These are phyloP conservation scores for Candida sonorensis DNA, from an alignment of 805 yeast genomes.

Conservation along the genomic window DNA sequence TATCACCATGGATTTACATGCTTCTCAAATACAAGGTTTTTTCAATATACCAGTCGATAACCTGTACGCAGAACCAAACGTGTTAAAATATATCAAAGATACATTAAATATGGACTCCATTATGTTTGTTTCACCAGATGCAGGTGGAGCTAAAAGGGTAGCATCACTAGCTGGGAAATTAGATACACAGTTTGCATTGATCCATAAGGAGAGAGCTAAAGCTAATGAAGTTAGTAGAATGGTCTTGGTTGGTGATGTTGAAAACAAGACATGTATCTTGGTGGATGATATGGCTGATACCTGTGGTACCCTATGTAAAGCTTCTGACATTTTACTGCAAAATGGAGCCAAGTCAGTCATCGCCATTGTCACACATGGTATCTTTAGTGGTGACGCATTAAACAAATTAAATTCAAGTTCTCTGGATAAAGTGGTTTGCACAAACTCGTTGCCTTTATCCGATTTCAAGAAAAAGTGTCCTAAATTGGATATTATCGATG, in stretches of 20 bases:
- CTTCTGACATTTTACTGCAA: slow-evolving; percentile 77
- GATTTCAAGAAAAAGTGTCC: slow-evolving; percentile 52
- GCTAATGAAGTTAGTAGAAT: slow-evolving; percentile 93
- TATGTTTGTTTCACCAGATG: slow-evolving; percentile 93
- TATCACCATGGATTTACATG: slow-evolving; percentile 94
- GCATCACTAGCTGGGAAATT: slow-evolving; percentile 89
- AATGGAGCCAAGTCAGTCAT: slow-evolving; percentile 81
- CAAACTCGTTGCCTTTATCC: slow-evolving; percentile 86
- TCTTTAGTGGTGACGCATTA: slow-evolving; percentile 79
- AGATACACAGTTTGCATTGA: slow-evolving; percentile 89
- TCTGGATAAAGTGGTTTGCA: slow-evolving; percentile 73
- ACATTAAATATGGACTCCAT: slow-evolving; percentile 48
- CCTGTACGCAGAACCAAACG: slow-evolving; percentile 90
- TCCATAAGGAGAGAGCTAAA: slow-evolving; percentile 91
- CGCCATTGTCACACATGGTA: slow-evolving; percentile 95
- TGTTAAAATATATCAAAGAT: slow-evolving; percentile 71
- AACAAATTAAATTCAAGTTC: slow-evolving; percentile 62
- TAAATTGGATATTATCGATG: slow-evolving; percentile 75
- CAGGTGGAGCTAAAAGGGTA: slow-evolving; percentile 98
- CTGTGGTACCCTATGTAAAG: slow-evolving; percentile 93
- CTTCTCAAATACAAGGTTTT: slow-evolving; percentile 96
- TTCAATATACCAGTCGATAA: slow-evolving; percentile 94
- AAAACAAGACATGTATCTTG: slow-evolving; percentile 71
- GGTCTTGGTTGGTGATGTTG: slow-evolving; percentile 95
- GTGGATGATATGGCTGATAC: slow-evolving; percentile 99